Conservation (phyloP, 169 alveolate genomes). For the Eimeria nieschulzi region DNA sequence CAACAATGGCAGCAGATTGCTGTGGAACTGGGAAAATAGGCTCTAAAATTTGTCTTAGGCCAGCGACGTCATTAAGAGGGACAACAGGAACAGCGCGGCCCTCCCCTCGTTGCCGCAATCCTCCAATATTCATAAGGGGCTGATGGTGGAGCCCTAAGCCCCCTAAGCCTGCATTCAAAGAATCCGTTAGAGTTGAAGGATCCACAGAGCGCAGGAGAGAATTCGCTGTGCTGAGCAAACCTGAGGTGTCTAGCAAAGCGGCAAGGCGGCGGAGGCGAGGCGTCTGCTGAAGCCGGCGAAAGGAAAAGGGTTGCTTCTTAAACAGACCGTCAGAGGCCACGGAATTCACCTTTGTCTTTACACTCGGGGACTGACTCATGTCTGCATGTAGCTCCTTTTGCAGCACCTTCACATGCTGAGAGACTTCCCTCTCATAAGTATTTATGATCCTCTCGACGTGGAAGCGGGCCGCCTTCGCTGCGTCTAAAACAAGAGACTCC, state of each 20-base stretch:
- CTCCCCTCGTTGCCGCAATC: not conserved
- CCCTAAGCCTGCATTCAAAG: constrained; percentile 51
- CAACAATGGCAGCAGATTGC: constrained; percentile 25
- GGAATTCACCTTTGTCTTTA: not conserved
- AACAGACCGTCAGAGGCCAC: constrained; percentile 31
- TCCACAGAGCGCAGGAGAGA: constrained; percentile 48
- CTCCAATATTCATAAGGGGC: constrained; percentile 32
- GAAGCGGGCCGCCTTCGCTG: constrained; percentile 31
- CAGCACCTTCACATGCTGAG: constrained; percentile 41
- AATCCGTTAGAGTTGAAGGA: constrained; percentile 13
- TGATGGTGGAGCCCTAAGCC: constrained; percentile 43
- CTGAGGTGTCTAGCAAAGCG: constrained; percentile 4
- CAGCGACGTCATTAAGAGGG: constrained; percentile 11
- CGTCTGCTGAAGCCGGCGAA: constrained; percentile 37
- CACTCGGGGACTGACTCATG: constrained; percentile 8
- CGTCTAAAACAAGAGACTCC: constrained; percentile 44
- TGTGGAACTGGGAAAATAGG: constrained; percentile 14
- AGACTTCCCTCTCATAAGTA: constrained; percentile 28
- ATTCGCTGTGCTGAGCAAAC: constrained; percentile 17
- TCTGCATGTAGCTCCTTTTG: not conserved
- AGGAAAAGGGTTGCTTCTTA: not conserved
- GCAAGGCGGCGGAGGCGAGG: constrained; percentile 16
- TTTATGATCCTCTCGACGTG: constrained; percentile 25
- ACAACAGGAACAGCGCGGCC: not conserved
- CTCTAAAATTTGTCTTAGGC: constrained; percentile 5